Evolutionary conservation across 805 yeast species (phyloP).

Genomic region (Hermanozyma aechmeae): DNA sequence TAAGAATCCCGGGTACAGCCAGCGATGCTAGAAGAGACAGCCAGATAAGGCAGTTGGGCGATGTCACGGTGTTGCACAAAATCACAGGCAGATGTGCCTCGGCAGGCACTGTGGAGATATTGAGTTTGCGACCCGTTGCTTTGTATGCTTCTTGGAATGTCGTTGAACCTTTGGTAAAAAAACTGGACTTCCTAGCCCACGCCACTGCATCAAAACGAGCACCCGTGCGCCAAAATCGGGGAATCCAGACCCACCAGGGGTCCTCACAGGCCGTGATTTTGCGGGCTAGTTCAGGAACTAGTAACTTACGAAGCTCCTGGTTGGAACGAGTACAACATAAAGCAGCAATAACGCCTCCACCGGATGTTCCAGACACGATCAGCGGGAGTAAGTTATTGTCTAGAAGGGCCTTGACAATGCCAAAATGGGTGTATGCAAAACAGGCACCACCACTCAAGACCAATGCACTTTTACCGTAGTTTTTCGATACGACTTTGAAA

Average conservation of each 20-base stretch:
- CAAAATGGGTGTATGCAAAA: slow-evolving; percentile 71
- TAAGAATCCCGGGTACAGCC: slow-evolving; percentile 76
- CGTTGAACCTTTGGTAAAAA: slow-evolving; percentile 65
- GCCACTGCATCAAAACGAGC: slow-evolving; percentile 68
- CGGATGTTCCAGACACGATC: slow-evolving; percentile 70
- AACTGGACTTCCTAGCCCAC: slow-evolving; percentile 62
- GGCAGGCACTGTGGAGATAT: slow-evolving; percentile 72
- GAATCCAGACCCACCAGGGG: slow-evolving; percentile 48
- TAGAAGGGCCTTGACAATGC: slow-evolving; percentile 60
- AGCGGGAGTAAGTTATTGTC: slow-evolving; percentile 60
- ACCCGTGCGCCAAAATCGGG: slow-evolving; percentile 64
- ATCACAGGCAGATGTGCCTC: slow-evolving; percentile 78
- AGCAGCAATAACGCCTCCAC: slow-evolving; percentile 75
- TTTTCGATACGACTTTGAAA: slow-evolving; percentile 49
- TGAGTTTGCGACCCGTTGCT: slow-evolving; percentile 60
- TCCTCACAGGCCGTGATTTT: slow-evolving; percentile 66
- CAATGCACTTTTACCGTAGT: slow-evolving; percentile 64
- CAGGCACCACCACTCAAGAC: slow-evolving; percentile 76
- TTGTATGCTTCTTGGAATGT: slow-evolving; percentile 65
- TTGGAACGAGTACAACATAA: slow-evolving; percentile 61
- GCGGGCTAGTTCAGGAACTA: slow-evolving; percentile 53
- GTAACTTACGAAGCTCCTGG: slow-evolving; percentile 47
- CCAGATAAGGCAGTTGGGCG: slow-evolving; percentile 81
- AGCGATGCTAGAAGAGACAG: slow-evolving; percentile 66
- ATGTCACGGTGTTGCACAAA: slow-evolving; percentile 64